Conservation (phyloP, 2,329 filamentous ascomycete genomes). For the Coniochaeta sp. region DNA sequence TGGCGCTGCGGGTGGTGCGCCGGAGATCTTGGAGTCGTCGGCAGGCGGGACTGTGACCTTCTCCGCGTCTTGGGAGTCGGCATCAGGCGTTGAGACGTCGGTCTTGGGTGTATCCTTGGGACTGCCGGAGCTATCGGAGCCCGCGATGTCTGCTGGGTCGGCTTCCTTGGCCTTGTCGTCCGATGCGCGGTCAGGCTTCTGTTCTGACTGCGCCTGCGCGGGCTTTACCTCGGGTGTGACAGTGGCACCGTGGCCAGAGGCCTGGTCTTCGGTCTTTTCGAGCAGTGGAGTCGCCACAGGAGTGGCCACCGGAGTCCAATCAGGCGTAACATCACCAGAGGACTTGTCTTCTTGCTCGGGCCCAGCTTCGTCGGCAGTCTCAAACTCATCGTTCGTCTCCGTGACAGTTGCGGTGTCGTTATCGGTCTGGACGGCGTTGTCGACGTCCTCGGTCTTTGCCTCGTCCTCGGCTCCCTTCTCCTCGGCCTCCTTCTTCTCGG, state of each 20-base stretch:
- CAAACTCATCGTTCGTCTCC: conserved; percentile 6
- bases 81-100: conserved; percentile 11
- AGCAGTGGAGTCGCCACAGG: conserved; percentile 8
- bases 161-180: conserved; percentile 4
- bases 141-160: conserved; percentile 8
- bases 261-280: conserved; percentile 6
- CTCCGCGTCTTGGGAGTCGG: conserved; percentile 13
- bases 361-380: conserved; percentile 6
- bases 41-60: conserved; percentile 26
- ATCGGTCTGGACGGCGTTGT: background rate
- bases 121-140: conserved; percentile 16
- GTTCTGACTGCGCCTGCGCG: conserved; percentile 11
- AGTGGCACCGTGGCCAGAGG: background rate
- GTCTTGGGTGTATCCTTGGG: conserved; percentile 21
- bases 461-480: conserved; percentile 4
- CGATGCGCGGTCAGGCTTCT: background rate
- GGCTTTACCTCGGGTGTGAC: conserved; percentile 6
- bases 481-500: conserved; percentile 4
- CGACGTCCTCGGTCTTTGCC: conserved; percentile 9
- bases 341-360: conserved; percentile 7
- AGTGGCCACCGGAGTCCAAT: conserved; percentile 13
- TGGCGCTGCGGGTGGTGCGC: conserved; percentile 10
- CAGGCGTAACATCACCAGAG: conserved; percentile 7
- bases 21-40: conserved; percentile 7
- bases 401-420: conserved; percentile 5